A percentile compares a stretch with the other conserved stretches of the same genome.
Evolutionary conservation across 1,139 yeast species (phyloP).

Genomic region (Suhomyces atakaporum): DNA sequence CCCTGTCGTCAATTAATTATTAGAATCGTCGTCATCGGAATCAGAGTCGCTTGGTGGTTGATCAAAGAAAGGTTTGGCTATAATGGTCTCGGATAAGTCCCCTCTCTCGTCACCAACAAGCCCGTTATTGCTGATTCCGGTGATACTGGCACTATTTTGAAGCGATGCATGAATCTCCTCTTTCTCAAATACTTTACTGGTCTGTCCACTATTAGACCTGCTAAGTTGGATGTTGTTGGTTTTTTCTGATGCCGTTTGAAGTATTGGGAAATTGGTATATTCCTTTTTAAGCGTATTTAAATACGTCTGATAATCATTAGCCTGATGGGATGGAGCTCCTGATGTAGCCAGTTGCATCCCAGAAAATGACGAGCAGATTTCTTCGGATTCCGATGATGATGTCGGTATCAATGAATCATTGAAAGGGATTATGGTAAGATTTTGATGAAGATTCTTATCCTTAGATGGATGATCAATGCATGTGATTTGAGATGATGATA

Average conservation of each 20-base stretch:
- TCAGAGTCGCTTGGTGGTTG: slow-evolving; percentile 46
- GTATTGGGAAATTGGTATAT: slow-evolving; percentile 4
- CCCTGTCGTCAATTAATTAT: too few relatives aligned
- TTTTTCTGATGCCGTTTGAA: slow-evolving; percentile 1
- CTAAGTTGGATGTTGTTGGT: slow-evolving; percentile 4
- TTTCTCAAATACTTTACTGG: slow-evolving; percentile 5
- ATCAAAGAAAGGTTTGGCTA: slow-evolving; percentile 43
- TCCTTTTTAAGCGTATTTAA: slow-evolving; percentile 19
- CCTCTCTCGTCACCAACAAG: slow-evolving; percentile 8
- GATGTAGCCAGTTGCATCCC: slow-evolving; percentile 4
- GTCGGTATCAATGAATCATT: slow-evolving; percentile 22
- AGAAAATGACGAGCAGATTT: slow-evolving; percentile 8
- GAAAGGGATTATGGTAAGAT: slow-evolving; percentile 1
- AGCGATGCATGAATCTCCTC: slow-evolving; percentile 3
- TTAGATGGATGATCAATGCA: slow-evolving; percentile 5
- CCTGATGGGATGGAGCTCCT: slow-evolving; percentile 4
- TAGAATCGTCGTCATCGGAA: slow-evolving; percentile 21
- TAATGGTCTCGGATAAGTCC: slow-evolving; percentile 25
- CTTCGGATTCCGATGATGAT: slow-evolving; percentile 18
- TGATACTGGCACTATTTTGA: slow-evolving; percentile 2
- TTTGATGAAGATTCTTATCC: slow-evolving; percentile 5
- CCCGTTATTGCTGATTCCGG: slow-evolving; percentile 12
- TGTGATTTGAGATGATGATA: slow-evolving; percentile 13
- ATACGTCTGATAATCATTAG: slow-evolving; percentile 24
- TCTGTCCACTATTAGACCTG: slow-evolving; percentile 5